Evolutionary conservation across 1,139 yeast species (phyloP), one percentile per base, ranked within the genome.

Genomic region (Geotrichum australiense): DNA sequence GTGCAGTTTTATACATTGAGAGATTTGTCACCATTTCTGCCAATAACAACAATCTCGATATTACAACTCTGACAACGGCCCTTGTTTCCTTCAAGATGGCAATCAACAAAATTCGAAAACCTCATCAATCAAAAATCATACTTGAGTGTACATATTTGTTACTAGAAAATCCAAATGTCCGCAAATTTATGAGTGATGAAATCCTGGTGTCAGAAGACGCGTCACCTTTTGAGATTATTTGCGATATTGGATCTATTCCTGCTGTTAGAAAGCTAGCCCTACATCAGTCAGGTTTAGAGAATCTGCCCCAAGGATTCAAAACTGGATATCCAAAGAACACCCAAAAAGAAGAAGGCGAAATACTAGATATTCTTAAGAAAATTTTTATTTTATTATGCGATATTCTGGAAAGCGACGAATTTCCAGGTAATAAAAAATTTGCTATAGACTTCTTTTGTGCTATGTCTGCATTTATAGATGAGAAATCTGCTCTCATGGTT

Each of bases 181-280:
- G 51, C 20, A 43, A 47, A 3, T 38, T 43, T 15, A 53, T 63
- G 25, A 50, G 56, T 10, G 59, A 52, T 49, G 74, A 73, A 34
- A 53, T 70, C 14, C 76, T 80, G 80, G 68, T 69, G 46, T 64
- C 76, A 0, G 54, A 65, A 2, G 56, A 63, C 1, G 52, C 55
- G 16, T 72, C 79, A 2, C 65, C 78, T 1, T 67, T 68, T 36
- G 71, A 66, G 19, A 50, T 57, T 5, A 37, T 58, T 12, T 50
- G 45, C 21, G 35, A 39, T 16, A 41, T 50, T 22, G 32, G 41
- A 15, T 22, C 24, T 14, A 24, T 35, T 18, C 12, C 19, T 11
- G 35, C 29, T n/a, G 15, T 41, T 2, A 24, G 23, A 22, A 31
- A 31, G 12, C 28, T 32, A 11, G 37, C 40, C 7, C 29, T 30